Evolutionary conservation across 371 early-diverging fungal species (phyloP), one percentile per base, ranked within the genome.

Genomic region (Parasitella parasitica): DNA sequence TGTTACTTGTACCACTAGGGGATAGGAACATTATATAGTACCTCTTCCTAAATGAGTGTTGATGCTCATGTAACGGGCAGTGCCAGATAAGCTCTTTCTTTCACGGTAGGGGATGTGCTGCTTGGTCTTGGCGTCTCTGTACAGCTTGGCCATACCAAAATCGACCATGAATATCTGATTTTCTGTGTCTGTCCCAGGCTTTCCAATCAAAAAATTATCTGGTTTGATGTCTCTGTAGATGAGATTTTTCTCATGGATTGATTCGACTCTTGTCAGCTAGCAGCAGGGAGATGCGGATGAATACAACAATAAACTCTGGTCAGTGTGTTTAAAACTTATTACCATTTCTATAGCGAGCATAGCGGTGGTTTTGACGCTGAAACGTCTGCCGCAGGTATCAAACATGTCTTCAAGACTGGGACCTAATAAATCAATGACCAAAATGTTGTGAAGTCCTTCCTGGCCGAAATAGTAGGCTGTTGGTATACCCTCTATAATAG

Each of bases 181-280:
- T 20, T 85, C 83, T 49, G 81, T 66, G 24, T 87, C 83, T 18
- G 85, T 84, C 54, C 83, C 75, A 4, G 92, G 88, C 15, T 90
- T 80, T 27, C 97, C 97, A 63, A 97, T 88, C 51, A 98, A 81
- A 73, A 99, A 99, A 83, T 99, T 99, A 75, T 98, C 99, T 24
- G 99, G 99, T 74, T 99, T 99, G 65, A 99, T 97, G 74, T 99
- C 99, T 63, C 99, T 87, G 76, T 99, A 99, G 48, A 99, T 92
- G 49, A 96, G 80, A 71, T 95, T 92, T 70, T 90, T 89, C 63
- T 96, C 94, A 71, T 99, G 99, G 43, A 99, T 86, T 4, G 87
- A 82, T 83, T 98, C 96, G 16, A 98, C 88, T 54, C 94, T 86
- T 22, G 84, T 84, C 34, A 99, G 78, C 91, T 92, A 67, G n/a